A percentile compares a stretch with the other conserved stretches of the same genome.
Evolutionary conservation across 176 grass and related monocot genomes (phyloP).

Genomic region (Paspalum notatum): DNA sequence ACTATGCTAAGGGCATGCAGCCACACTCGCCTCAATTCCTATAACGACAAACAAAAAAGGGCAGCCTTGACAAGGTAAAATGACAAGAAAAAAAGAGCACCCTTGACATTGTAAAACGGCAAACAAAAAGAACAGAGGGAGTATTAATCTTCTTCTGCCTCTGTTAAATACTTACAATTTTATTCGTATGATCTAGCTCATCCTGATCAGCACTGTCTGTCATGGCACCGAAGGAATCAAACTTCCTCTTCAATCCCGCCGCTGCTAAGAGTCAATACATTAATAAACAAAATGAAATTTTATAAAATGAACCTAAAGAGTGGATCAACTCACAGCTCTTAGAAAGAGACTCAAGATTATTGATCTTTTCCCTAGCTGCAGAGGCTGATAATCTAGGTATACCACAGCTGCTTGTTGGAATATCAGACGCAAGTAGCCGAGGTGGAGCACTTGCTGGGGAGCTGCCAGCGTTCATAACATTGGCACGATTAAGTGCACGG

Average conservation of each 20-base stretch:
- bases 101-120: background rate
- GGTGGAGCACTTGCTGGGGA: slow-evolving; percentile 25
- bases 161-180: slow-evolving; percentile 49
- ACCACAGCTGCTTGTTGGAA: slow-evolving; percentile 42
- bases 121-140: background rate
- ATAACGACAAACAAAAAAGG: background rate
- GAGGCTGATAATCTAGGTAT: slow-evolving; percentile 30
- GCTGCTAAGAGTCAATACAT: slow-evolving; percentile 52
- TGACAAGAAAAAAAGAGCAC: background rate
- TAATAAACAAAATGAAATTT: slow-evolving; percentile 42
- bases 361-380: slow-evolving; percentile 30
- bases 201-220: slow-evolving; percentile 14
- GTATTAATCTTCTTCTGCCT: slow-evolving; percentile 21
- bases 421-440: slow-evolving; percentile 43
- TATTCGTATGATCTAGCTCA: background rate
- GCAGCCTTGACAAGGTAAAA: background rate
- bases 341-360: slow-evolving; percentile 6
- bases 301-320: slow-evolving; percentile 17
- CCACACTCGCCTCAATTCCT: background rate
- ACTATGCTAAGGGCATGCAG: background rate
- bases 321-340: slow-evolving; percentile 45
- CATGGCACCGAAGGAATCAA: slow-evolving; percentile 32
- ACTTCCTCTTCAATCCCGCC: slow-evolving; percentile 56
- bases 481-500: slow-evolving; percentile 46
- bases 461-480: slow-evolving; percentile 31